Conservation (phyloP, 305 asterid species). For the Ajuga reptans region DNA sequence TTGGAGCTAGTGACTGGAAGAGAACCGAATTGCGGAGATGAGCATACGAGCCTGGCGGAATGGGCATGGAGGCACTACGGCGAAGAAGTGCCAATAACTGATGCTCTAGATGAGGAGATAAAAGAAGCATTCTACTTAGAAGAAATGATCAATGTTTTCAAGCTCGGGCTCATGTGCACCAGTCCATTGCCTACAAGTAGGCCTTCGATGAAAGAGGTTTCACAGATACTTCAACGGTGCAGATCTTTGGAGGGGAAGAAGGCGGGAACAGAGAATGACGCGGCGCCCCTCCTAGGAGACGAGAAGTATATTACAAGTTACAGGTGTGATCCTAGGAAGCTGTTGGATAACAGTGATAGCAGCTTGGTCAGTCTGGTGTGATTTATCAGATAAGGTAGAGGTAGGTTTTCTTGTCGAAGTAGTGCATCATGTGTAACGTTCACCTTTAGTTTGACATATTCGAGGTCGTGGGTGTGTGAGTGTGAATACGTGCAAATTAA, state of each 20-base stretch:
- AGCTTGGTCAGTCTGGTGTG: conserved; percentile 31
- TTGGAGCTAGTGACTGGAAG: conserved; percentile 77
- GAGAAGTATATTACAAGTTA: conserved; percentile 36
- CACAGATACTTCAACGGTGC: conserved; percentile 48
- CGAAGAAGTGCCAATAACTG: conserved; percentile 37
- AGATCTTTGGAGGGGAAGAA: conserved; percentile 25
- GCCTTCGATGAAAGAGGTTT: conserved; percentile 82
- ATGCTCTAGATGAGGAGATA: conserved; percentile 46
- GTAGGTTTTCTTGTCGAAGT: too few species aligned
- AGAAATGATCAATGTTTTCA: conserved; percentile 48
- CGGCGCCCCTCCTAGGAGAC: conserved; percentile 46
- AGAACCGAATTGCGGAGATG: conserved; percentile 59
- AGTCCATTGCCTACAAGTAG: conserved; percentile 51
- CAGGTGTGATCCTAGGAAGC: conserved; percentile 28
- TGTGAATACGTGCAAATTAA: too few species aligned
- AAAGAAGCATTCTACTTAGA: conserved; percentile 43
- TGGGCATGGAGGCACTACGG: conserved; percentile 82
- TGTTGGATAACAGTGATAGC: conserved; percentile 25
- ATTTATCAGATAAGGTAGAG: background rate
- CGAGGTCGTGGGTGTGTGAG: too few species aligned
- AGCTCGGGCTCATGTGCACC: conserved; percentile 74
- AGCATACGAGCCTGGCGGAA: conserved; percentile 69
- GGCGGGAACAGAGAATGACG: conserved; percentile 33
- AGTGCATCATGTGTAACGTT: too few species aligned
- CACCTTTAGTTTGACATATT: too few species aligned